Evolutionary conservation across 352 stramenopile species (phyloP).

Genomic region (Pythium chondricola): DNA sequence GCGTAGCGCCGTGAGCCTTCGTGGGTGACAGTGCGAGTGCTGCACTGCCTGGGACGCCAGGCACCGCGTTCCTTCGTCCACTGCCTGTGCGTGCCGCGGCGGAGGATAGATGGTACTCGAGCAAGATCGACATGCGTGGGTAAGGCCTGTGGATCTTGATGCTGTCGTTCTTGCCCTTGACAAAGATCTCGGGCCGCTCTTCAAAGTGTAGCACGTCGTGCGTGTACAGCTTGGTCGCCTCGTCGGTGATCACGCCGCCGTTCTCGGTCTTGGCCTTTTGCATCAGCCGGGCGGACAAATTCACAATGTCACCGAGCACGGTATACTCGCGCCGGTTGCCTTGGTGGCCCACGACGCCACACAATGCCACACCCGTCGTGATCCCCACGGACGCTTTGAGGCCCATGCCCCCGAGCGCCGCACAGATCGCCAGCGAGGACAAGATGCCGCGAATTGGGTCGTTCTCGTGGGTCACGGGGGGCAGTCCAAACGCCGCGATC

Average conservation of each 20-base stretch:
- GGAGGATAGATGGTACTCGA: conserved; percentile 69
- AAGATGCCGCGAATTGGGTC: conserved; percentile 88
- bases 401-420: conserved; percentile 45
- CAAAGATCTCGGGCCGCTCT: conserved; percentile 77
- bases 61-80: conserved; percentile 15
- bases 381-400: conserved; percentile 89
- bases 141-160: conserved; percentile 87
- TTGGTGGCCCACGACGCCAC: conserved; percentile 88
- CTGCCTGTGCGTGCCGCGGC: conserved; percentile 13
- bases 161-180: conserved; percentile 91
- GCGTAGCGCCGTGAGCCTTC: not conserved
- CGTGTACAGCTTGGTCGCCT: conserved; percentile 76
- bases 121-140: conserved; percentile 77
- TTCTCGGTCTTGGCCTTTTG: conserved; percentile 79
- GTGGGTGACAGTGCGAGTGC: conserved; percentile 7
- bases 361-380: conserved; percentile 89
- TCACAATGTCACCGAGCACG: conserved; percentile 92
- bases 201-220: conserved; percentile 88
- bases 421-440: conserved; percentile 80
- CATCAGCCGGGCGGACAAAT: conserved; percentile 91
- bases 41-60: conserved; percentile 9
- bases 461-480: conserved; percentile 90
- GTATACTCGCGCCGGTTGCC: conserved; percentile 91
- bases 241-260: conserved; percentile 87
- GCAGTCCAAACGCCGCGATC: conserved; percentile 90